phyloP scores from a whole-genome alignment of 345 rosid genomes.

The Crucihimalaya himalaica region DNA sequence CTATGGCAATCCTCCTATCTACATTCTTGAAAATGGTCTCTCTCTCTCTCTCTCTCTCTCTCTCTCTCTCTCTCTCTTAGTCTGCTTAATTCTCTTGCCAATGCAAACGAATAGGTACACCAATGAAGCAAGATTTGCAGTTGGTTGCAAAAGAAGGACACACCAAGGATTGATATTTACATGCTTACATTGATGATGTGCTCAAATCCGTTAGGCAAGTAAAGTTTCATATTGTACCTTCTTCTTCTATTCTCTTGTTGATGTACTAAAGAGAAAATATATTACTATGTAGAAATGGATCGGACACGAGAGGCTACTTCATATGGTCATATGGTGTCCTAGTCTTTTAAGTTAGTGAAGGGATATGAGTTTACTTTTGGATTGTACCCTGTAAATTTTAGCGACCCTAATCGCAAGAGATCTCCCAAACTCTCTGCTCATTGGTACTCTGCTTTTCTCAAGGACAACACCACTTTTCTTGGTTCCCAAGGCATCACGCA shows the following conservation, averaged over 20 bases:
- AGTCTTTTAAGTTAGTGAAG: background rate
- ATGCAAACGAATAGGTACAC: background rate
- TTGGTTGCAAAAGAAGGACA: background rate
- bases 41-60: background rate
- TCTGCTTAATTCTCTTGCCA: background rate
- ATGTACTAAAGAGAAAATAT: background rate
- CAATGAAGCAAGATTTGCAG: background rate
- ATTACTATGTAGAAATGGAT: background rate
- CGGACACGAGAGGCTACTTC: background rate
- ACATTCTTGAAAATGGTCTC: background rate
- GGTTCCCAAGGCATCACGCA: background rate
- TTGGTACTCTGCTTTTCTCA: background rate
- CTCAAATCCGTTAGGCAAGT: background rate
- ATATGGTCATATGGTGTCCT: background rate
- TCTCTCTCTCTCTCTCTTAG: background rate
- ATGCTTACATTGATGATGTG: background rate
- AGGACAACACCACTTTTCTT: background rate
- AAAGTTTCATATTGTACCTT: background rate
- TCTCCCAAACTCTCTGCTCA: background rate
- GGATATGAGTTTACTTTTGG: background rate
- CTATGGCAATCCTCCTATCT: background rate
- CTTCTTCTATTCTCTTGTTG: background rate
- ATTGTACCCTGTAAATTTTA: background rate
- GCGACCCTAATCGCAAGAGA: background rate
- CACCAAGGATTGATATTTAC: background rate